Evolutionary conservation across 257 asterid species (phyloP), one percentile per base, ranked within the genome.

Genomic region (Thymus mandschuricus): DNA sequence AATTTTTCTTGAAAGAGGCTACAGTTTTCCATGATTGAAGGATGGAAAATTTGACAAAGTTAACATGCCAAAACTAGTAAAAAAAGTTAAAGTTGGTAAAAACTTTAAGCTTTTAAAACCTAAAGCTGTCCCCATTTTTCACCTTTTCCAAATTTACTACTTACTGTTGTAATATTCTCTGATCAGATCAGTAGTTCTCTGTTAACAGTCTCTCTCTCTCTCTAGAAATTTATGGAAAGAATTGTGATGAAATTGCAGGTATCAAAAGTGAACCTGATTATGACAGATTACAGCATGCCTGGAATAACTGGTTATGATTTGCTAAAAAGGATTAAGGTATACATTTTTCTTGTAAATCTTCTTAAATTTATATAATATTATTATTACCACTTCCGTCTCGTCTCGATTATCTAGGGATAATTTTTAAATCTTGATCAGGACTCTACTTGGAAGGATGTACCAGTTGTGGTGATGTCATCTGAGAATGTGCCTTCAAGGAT

Each of bases 281-380:
- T 86, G 85, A 86, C 92, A 28, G 92, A 86, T 74, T 86, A 84
- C 49, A 86, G 92, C 85, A 86, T 86, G 92, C 92, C 92, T 34
- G 92, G 92, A 56, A 84, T 84, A 68, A 86, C 64, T 27, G 92
- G 92, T 3, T 86, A 84, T 71, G 92, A 86, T 84, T 82, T 86
- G 83, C 83, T 86, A 11, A 86, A 84, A 78, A 74, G 83, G 78
- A 84, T 86, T 65, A 86, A 86, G 91, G 91, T 83, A 35, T 3
- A 66, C n/a, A n/a, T n/a, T 46, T 10, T 28, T 2, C 11, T 43
- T 43, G 8, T 1, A 43, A 43, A 6, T 2, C 1, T 0, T 0
- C 0, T 43, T 6, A 43, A 5, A 5, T 5, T 6, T 43, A 43
- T 43, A 6, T 43, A 43, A 5, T 43, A 43, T 43, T 43, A 43